Percentiles rank a stretch among this genome's conserved stretches.
Evolutionary conservation across 176 grass and related monocot genomes (phyloP).

Genomic region (Carex kokanica): DNA sequence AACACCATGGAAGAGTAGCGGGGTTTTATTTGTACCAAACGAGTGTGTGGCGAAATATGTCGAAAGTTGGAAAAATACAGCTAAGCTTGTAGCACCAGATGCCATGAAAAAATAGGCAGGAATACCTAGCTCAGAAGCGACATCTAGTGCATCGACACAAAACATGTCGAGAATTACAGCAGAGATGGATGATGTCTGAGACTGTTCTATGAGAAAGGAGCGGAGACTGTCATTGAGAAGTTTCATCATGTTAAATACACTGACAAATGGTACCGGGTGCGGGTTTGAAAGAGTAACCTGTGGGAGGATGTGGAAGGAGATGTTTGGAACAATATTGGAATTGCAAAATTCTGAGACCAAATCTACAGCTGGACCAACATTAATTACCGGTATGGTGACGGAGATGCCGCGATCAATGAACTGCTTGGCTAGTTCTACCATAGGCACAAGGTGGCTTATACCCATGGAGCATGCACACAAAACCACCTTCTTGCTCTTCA

Average conservation of each 20-base stretch:
- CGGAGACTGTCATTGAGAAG: neutral
- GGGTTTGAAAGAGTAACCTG: neutral
- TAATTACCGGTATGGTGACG: conserved; percentile 28
- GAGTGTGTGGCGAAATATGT: neutral
- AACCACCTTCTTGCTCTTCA: conserved; percentile 28
- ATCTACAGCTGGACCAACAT: neutral
- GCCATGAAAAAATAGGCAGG: conserved; percentile 32
- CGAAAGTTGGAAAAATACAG: conserved; percentile 28
- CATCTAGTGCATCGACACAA: conserved; percentile 24
- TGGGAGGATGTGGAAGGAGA: conserved; percentile 40
- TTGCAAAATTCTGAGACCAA: conserved; percentile 11
- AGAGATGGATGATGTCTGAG: neutral
- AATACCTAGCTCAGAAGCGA: conserved; percentile 23
- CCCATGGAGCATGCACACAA: conserved; percentile 24
- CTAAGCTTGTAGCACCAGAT: conserved; percentile 16
- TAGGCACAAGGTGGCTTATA: conserved; percentile 40
- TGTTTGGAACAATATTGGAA: neutral
- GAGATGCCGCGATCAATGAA: conserved; percentile 27
- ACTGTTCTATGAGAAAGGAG: conserved; percentile 7
- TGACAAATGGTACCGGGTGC: neutral
- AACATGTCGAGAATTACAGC: conserved; percentile 38
- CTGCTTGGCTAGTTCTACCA: conserved; percentile 43
- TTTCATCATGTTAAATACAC: neutral
- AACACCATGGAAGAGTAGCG: conserved; percentile 16
- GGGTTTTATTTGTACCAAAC: neutral